Evolutionary conservation across 495 filamentous ascomycete species (phyloP), one percentile per base, ranked within the genome.

Genomic region (Tuber magnatum): DNA sequence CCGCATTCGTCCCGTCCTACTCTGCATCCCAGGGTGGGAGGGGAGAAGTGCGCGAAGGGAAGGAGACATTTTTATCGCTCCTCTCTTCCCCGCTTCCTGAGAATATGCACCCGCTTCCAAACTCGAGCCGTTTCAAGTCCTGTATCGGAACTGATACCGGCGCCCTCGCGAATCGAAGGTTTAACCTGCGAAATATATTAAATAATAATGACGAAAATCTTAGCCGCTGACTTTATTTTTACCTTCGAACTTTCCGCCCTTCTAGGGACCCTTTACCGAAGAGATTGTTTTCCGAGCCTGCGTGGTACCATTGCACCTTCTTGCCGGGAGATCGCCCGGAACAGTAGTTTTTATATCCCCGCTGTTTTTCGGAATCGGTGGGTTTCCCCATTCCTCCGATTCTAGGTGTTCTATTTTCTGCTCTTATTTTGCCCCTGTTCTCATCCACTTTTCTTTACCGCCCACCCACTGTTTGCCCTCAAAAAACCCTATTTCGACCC

Each of bases 261-360:
- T 70, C 12, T 81, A 94, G 92, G 94, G 93, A 69, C 95, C 95
- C 0, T 83, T 95, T 48, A 97, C 92, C 16, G 95, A 99, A 86
- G 95, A 99, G 84, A 81, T 97, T 71, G 91, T 98, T 82, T 99
- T 97, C 85, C 92, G 95, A 83, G 92, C 92, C 3, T 88, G 91
- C 69, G 88, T 95, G 69, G 86, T 97, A 71, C 92, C 94, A 9
- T 86, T 97, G 4, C 90, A 97, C 82, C 84, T 97, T 8, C 84
- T 94, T n/a, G 88, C 93, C n/a, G 86, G 87, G 43, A 83, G 87
- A 10, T 84, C 88, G 5, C 83, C 89, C 3, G 84, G 83, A 0
- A 85, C 84, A 7, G 90, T 92, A 78, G 86, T 97, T 80, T 93
- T 95, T 83, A 83, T 92, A 12, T 90, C 92, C 0, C 95, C 95